Evolutionary conservation across 768 basidiomycete species (phyloP).

Genomic region (Suillus paluster): DNA sequence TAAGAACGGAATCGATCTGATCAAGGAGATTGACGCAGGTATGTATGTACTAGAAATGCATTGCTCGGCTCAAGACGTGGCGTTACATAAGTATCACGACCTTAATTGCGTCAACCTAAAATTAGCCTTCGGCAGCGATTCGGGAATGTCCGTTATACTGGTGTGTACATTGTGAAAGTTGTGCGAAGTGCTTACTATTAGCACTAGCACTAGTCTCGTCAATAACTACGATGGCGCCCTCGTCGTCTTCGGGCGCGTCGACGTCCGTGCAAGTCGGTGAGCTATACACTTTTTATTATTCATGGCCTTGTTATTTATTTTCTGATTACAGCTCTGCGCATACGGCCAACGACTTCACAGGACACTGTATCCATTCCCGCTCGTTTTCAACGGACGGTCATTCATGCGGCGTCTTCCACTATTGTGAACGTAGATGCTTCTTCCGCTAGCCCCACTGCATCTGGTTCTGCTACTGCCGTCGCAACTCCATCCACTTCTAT

Average conservation of each 20-base stretch:
- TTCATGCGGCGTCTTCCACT: conserved; percentile 75
- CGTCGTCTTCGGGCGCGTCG: conserved; percentile 68
- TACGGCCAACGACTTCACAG: conserved; percentile 85
- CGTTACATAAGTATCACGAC: neutral
- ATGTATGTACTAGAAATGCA: neutral
- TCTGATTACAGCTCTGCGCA: conserved; percentile 71
- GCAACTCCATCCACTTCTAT: conserved; percentile 51
- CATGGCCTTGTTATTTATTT: conserved; percentile 19
- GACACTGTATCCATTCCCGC: conserved; percentile 87
- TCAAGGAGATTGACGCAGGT: neutral
- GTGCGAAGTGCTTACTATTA: neutral
- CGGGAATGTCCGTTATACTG: conserved; percentile 4
- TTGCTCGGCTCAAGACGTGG: neutral
- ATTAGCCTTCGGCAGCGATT: neutral
- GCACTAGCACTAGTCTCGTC: conserved; percentile 19
- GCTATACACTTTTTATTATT: conserved; percentile 37
- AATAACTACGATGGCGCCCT: conserved; percentile 66
- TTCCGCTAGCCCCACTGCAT: conserved; percentile 51
- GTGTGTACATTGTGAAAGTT: conserved; percentile 4
- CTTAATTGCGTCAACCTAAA: neutral
- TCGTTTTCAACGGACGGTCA: conserved; percentile 90
- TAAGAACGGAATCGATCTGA: neutral
- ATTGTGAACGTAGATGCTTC: conserved; percentile 84
- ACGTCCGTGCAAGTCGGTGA: conserved; percentile 94
- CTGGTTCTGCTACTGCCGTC: conserved; percentile 54